Conservation (phyloP, 805 yeast genomes). For the Spathaspora passalidarum region DNA sequence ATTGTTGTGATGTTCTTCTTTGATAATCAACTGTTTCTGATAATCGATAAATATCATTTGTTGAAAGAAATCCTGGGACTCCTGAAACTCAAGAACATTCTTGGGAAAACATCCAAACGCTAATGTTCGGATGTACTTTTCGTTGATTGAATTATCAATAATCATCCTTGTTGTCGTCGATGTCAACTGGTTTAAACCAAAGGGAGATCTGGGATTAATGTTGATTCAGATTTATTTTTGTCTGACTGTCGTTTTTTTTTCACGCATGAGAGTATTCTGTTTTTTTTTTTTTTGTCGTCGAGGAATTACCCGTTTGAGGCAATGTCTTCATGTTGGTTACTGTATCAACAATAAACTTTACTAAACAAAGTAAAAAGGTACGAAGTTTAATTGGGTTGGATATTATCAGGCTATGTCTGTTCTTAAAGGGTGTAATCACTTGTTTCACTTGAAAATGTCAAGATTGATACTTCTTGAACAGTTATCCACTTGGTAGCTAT, state of each 20-base stretch:
- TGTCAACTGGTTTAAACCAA: too few species aligned
- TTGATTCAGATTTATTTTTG: not conserved
- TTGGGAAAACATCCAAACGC: slow-evolving; percentile 37
- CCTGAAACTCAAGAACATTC: slow-evolving; percentile 29
- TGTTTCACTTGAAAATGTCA: too few species aligned
- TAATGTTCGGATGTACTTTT: slow-evolving; percentile 23
- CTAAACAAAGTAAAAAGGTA: not conserved
- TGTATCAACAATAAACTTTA: not conserved
- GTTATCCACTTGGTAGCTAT: too few species aligned
- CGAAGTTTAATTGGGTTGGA: too few species aligned
- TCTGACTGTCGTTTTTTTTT: not conserved
- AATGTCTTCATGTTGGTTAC: not conserved
- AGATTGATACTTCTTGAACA: too few species aligned
- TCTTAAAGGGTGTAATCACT: too few species aligned
- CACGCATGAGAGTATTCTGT: not conserved
- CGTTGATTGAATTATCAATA: slow-evolving; percentile 25
- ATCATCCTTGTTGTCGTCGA: slow-evolving; percentile 13
- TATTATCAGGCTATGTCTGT: too few species aligned
- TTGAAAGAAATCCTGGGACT: slow-evolving; percentile 30
- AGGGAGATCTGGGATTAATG: not conserved
- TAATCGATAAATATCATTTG: slow-evolving; percentile 36
- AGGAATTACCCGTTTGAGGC: not conserved
- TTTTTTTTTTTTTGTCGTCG: not conserved
- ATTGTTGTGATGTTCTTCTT: slow-evolving; percentile 24
- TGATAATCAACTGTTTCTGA: slow-evolving; percentile 31